Evolutionary conservation across 164 flowering plant genomes (phyloP).

Genomic region (Paratinospora sagittata): DNA sequence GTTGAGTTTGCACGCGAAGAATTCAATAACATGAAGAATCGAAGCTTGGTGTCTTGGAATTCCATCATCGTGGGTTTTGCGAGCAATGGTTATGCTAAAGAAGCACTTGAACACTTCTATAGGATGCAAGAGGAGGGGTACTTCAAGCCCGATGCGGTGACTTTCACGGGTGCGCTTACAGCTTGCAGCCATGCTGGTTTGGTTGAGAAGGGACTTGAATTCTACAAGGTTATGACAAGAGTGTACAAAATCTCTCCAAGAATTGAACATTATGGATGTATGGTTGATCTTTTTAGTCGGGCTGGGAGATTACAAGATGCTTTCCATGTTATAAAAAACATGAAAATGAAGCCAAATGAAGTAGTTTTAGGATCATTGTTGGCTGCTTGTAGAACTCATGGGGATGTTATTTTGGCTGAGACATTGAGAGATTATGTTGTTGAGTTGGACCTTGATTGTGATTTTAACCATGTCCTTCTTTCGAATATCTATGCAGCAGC

Average conservation of each 20-base stretch:
- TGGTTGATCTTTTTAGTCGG: slow-evolving; percentile 30
- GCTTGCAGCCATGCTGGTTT: slow-evolving; percentile 70
- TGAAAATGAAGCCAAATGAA: slow-evolving; percentile 68
- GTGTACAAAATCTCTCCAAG: slow-evolving; percentile 36
- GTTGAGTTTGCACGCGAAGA: slow-evolving; percentile 44
- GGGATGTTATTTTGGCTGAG: slow-evolving; percentile 47
- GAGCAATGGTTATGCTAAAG: slow-evolving; percentile 44
- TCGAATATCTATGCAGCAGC: slow-evolving; percentile 53
- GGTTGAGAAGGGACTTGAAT: slow-evolving; percentile 41
- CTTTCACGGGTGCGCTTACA: slow-evolving; percentile 58
- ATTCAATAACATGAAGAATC: slow-evolving; percentile 34
- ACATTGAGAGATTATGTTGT: slow-evolving; percentile 31
- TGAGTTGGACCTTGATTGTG: slow-evolving; percentile 35
- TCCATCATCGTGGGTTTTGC: slow-evolving; percentile 61
- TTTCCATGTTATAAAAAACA: slow-evolving; percentile 30
- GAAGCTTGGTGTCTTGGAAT: slow-evolving; percentile 57
- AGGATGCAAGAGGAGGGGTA: slow-evolving; percentile 46
- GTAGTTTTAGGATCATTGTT: slow-evolving; percentile 51
- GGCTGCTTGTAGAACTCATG: slow-evolving; percentile 52
- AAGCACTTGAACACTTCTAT: slow-evolving; percentile 42
- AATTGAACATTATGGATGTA: slow-evolving; percentile 45
- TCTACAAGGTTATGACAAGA: slow-evolving; percentile 38
- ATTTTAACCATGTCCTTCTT: slow-evolving; percentile 51
- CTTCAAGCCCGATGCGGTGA: slow-evolving; percentile 52
- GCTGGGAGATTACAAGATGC: slow-evolving; percentile 58